These are phyloP conservation scores for Cyclotella baltica DNA, from an alignment of 108 stramenopile species.

Conservation along the genomic window DNA sequence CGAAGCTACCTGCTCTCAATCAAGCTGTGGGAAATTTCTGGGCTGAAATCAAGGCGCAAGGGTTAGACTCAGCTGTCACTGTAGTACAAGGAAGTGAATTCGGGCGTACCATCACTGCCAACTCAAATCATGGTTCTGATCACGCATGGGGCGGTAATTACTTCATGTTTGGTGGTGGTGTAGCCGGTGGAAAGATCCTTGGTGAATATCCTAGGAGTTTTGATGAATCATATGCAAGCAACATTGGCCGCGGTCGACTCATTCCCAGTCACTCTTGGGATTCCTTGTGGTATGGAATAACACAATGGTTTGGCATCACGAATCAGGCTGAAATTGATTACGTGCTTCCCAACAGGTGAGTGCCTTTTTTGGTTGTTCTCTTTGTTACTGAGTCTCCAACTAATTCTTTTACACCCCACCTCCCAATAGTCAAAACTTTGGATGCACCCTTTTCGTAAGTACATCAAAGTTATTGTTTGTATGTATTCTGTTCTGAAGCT, in stretches of 20 bases:
- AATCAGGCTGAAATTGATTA: conserved; percentile 39
- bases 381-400: too few species aligned
- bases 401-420: too few species aligned
- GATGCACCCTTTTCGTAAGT: conserved; percentile 40
- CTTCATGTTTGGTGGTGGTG: conserved; percentile 58
- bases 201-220: conserved; percentile 51
- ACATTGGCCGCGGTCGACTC: conserved; percentile 60
- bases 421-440: conserved; percentile 40
- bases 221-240: conserved; percentile 25
- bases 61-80: conserved; percentile 49
- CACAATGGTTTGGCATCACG: conserved; percentile 62
- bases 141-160: conserved; percentile 57
- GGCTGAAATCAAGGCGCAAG: conserved; percentile 61
- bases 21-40: conserved; percentile 49
- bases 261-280: conserved; percentile 67
- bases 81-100: conserved; percentile 57
- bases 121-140: conserved; percentile 34
- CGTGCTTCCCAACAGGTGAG: conserved; percentile 42
- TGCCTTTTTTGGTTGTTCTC: too few species aligned
- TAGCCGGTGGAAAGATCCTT: conserved; percentile 53
- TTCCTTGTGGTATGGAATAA: conserved; percentile 55
- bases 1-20: conserved; percentile 31
- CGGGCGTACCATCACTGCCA: conserved; percentile 48
- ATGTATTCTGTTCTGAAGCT: too few species aligned
- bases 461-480: too few species aligned